These are phyloP conservation scores for Aspergillus sp. DNA, from an alignment of 2,329 filamentous ascomycete species.

Conservation along the genomic window DNA sequence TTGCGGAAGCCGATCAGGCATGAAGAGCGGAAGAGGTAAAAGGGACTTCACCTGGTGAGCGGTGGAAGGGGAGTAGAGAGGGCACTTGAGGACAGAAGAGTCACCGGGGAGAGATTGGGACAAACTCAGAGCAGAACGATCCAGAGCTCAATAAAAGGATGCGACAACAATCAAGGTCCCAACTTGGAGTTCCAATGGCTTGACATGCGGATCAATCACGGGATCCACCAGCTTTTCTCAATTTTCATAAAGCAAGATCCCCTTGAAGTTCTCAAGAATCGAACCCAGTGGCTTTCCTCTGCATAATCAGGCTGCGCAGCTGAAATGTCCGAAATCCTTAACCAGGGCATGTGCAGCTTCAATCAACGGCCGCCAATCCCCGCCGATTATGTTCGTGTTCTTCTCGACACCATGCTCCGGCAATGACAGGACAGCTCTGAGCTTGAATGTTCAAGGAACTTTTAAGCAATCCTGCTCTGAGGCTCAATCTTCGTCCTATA, in stretches of 20 bases:
- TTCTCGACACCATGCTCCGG: neutral
- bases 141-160: constrained; percentile 7
- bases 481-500: neutral
- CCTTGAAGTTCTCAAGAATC: neutral
- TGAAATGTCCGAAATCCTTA: neutral
- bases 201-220: constrained; percentile 11
- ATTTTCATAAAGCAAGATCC: neutral
- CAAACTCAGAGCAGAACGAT: neutral
- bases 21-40: constrained; percentile 26
- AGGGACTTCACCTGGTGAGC: neutral
- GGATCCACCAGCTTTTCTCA: constrained; percentile 11
- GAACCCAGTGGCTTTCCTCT: neutral
- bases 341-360: neutral
- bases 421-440: neutral
- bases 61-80: neutral
- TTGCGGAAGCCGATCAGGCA: constrained; percentile 34
- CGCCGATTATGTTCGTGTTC: neutral
- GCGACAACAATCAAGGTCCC: constrained; percentile 5
- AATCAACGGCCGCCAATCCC: neutral
- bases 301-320: neutral
- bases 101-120: neutral
- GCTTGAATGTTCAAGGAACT: neutral
- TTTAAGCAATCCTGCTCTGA: neutral
- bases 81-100: neutral
- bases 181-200: constrained; percentile 1